A percentile compares a stretch with the other conserved stretches of the same genome.
Evolutionary conservation across 2,329 filamentous ascomycete species (phyloP).

Genomic region (Stromatinia cepivora): DNA sequence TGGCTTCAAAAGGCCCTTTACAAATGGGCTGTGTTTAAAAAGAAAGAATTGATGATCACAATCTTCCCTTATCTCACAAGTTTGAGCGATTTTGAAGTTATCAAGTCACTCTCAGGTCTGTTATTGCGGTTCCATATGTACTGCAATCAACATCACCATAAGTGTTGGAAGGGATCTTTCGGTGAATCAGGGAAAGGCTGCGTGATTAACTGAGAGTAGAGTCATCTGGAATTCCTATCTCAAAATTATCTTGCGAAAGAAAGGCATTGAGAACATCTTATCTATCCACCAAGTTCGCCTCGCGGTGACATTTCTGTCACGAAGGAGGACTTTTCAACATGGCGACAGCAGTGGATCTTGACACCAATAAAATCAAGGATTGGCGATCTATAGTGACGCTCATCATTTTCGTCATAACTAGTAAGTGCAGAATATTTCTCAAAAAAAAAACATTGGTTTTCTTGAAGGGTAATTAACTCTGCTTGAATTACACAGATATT

Average conservation of each 20-base stretch:
- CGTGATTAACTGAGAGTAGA: not conserved
- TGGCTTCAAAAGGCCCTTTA: not conserved
- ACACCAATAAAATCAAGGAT: conserved; percentile 57
- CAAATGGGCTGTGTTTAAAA: not conserved
- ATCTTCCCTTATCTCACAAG: not conserved
- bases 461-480: conserved; percentile 17
- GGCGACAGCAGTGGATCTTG: conserved; percentile 35
- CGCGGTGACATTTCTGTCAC: not conserved
- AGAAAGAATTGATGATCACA: not conserved
- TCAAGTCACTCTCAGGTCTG: conserved; percentile 10
- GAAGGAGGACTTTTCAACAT: not conserved
- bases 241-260: not conserved
- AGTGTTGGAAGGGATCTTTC: not conserved
- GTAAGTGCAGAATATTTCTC: conserved; percentile 50
- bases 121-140: not conserved
- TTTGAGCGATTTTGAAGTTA: not conserved
- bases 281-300: not conserved
- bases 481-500: conserved; percentile 52
- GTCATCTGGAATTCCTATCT: not conserved
- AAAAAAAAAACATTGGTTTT: not conserved
- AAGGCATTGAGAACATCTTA: not conserved
- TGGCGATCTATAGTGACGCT: conserved; percentile 73
- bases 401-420: conserved; percentile 67
- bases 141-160: conserved; percentile 2
- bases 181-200: not conserved